These are phyloP conservation scores for Hansenula sp. DNA, from an alignment of 1,139 yeast genomes.

Conservation along the genomic window DNA sequence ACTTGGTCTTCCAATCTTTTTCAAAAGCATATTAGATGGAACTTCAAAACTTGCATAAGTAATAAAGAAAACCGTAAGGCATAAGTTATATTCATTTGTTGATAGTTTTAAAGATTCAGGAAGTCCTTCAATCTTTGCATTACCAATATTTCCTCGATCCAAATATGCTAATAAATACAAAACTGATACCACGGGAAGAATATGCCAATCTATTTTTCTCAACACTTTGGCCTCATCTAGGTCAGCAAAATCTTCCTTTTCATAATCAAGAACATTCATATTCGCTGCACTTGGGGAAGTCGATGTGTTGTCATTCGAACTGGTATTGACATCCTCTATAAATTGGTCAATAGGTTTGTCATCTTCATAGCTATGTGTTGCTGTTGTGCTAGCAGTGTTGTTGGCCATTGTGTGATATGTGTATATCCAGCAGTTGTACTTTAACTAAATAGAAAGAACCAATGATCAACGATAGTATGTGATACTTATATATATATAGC, in stretches of 20 bases:
- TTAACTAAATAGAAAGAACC: no score
- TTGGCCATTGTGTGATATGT: no score
- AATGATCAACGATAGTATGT: no score
- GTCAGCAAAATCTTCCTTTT: background rate
- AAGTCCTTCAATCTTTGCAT: conserved; percentile 54
- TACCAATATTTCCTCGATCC: conserved; percentile 56
- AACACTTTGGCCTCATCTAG: conserved; percentile 30
- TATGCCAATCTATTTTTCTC: conserved; percentile 37
- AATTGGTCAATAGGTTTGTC: no score
- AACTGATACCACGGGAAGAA: conserved; percentile 43
- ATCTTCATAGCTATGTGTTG: no score
- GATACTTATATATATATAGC: no score
- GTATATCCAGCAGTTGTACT: no score
- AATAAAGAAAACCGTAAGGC: conserved; percentile 50
- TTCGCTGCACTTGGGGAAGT: no score
- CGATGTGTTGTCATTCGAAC: no score
- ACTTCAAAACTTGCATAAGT: conserved; percentile 51
- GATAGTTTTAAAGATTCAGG: conserved; percentile 44
- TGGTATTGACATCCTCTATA: no score
- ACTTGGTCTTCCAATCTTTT: conserved; percentile 36
- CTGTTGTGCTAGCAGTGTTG: no score
- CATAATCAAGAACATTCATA: no score
- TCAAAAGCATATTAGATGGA: conserved; percentile 39
- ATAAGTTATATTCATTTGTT: conserved; percentile 47
- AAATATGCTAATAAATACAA: conserved; percentile 48